Evolutionary conservation across 1,284 basidiomycete species (phyloP), one percentile per base, ranked within the genome.

Genomic region (Porogramme epimiltina): DNA sequence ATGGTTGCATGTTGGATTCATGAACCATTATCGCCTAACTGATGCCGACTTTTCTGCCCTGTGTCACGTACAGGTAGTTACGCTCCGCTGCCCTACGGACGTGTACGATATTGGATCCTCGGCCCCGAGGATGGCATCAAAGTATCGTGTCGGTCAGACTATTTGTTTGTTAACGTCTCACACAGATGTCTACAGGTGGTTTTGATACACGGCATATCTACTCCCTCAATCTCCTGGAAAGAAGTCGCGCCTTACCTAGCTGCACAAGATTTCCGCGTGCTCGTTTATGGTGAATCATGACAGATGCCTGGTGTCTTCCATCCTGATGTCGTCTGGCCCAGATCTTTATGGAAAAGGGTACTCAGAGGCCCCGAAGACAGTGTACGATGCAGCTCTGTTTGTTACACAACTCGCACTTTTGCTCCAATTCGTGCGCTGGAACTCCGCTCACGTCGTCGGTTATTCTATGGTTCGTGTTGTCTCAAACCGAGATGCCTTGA

Each of bases 331-430:
- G 33, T 33, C 13, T 23, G 34, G 13, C 56, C 13, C 6, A 89
- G 89, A 92, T 70, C 71, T 91, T 19, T 90, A 89, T 55, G 89
- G 89, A 15, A 79, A 89, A 42, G 89, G 89, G 5, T 92, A 91
- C 66, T 87, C 86, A 0, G 87, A 89, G 56, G 87, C 87, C 1
- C 88, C 87, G 0, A 73, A 81, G 28, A 77, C 76, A 3, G 74
- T 73, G 2, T 87, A 87, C 62, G 75, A 85, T 54, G 69, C 78
- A 2, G 70, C 73, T 2, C 70, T 91, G 3, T 87, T 87, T 65
- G 80, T 81, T 0, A 82, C 80, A 0, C 88, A 91, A 63, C 82
- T 92, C 8, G 88, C 89, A 0, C 77, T 91, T 2, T 74, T 92
- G 46, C 79, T 92, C 78, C 89, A 91, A 59, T 81, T 89, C 57